A percentile compares a stretch with the other conserved stretches of the same genome.
phyloP scores from a whole-genome alignment of 2,329 filamentous ascomycete genomes.

The Scedosporium boydii region DNA sequence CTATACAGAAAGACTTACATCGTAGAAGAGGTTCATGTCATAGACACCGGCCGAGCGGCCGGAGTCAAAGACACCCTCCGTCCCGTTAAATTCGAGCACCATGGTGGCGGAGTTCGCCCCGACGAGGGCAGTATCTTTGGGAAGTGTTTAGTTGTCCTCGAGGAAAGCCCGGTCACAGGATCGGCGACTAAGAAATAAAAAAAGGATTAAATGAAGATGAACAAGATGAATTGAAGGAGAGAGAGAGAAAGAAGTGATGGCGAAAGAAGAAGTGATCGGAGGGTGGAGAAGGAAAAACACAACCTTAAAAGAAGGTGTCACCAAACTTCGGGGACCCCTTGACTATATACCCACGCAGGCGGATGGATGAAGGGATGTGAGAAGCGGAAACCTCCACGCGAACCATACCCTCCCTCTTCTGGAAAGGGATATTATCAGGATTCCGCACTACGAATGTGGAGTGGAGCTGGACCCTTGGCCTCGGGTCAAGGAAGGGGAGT shows the following conservation, averaged over 20 bases:
- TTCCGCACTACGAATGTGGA: neutral
- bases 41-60: constrained; percentile 41
- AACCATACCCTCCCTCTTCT: no score
- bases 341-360: neutral
- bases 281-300: neutral
- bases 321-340: neutral
- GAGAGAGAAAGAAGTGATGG: neutral
- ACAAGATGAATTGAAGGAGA: neutral
- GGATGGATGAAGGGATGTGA: neutral
- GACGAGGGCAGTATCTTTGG: neutral
- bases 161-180: neutral
- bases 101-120: constrained; percentile 13
- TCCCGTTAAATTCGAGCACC: constrained; percentile 40
- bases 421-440: neutral
- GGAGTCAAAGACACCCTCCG: constrained; percentile 34
- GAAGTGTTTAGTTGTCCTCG: neutral
- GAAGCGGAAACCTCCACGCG: neutral
- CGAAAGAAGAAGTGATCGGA: neutral
- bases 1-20: constrained; percentile 37
- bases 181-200: neutral
- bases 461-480: neutral
- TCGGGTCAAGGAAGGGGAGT: neutral
- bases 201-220: neutral
- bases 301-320: neutral
- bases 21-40: constrained; percentile 80